Evolutionary conservation across 1,284 basidiomycete species (phyloP).

Genomic region (Leccinum olivaceoglutinosum): DNA sequence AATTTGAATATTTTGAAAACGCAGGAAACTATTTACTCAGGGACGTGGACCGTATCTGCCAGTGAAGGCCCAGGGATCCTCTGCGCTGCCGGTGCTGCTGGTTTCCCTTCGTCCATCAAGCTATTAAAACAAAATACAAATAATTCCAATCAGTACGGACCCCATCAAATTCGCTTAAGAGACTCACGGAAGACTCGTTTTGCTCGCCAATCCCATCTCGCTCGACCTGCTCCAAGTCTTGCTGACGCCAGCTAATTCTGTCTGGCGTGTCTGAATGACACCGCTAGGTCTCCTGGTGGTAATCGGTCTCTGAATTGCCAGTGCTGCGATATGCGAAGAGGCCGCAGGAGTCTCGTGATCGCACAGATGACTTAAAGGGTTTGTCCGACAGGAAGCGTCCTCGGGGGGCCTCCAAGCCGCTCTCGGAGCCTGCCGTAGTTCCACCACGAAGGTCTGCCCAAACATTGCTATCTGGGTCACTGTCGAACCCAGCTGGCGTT

Average conservation of each 20-base stretch:
- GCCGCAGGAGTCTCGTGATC: no score
- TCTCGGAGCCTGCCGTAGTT: not conserved
- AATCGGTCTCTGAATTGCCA: slow-evolving; percentile 15
- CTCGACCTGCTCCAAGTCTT: slow-evolving; percentile 26
- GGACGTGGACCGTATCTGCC: slow-evolving; percentile 25
- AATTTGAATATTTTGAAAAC: not conserved
- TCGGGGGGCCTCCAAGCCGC: no score
- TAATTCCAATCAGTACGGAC: not conserved
- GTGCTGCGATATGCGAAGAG: slow-evolving; percentile 21
- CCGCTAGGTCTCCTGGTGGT: slow-evolving; percentile 21
- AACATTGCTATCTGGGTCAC: slow-evolving; percentile 22
- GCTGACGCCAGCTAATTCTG: slow-evolving; percentile 26
- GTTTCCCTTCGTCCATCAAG: slow-evolving; percentile 32
- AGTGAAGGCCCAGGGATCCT: slow-evolving; percentile 14
- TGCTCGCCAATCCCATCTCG: no score
- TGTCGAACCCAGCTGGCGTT: slow-evolving; percentile 21
- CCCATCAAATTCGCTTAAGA: not conserved
- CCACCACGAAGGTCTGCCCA: slow-evolving; percentile 23
- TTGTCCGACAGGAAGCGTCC: no score
- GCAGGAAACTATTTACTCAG: slow-evolving; percentile 16
- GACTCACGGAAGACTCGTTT: slow-evolving; percentile 19
- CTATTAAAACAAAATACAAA: slow-evolving; percentile 13
- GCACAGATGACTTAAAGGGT: no score
- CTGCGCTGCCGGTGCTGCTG: slow-evolving; percentile 10
- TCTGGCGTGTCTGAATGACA: slow-evolving; percentile 23